These are phyloP conservation scores for Ceratocystis papillata DNA, from an alignment of 2,329 filamentous ascomycete species.

Conservation along the genomic window DNA sequence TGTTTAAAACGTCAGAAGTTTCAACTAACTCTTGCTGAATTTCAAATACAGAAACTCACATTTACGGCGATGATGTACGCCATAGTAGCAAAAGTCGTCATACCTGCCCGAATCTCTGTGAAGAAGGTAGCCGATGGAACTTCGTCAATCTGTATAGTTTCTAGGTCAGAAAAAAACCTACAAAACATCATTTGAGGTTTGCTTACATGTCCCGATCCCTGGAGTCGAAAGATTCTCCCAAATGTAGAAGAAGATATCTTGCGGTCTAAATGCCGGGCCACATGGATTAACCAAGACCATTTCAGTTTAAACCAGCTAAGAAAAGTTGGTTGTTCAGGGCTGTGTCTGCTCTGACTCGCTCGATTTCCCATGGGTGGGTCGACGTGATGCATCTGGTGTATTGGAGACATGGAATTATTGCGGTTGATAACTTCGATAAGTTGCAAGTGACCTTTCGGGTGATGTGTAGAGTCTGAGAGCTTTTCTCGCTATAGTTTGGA, in stretches of 20 bases:
- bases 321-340: slow-evolving; percentile 17
- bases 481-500: background rate
- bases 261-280: slow-evolving; percentile 26
- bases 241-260: slow-evolving; percentile 34
- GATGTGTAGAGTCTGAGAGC: background rate
- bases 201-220: slow-evolving; percentile 54
- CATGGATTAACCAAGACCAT: slow-evolving; percentile 15
- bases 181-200: too few relatives aligned
- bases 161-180: background rate
- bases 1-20: slow-evolving; percentile 25
- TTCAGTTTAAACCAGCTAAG: slow-evolving; percentile 20
- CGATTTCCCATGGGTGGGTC: slow-evolving; percentile 19
- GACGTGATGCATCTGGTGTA: slow-evolving; percentile 23
- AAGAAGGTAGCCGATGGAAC: slow-evolving; percentile 61
- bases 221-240: slow-evolving; percentile 52
- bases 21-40: background rate
- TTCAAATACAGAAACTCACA: slow-evolving; percentile 32
- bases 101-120: slow-evolving; percentile 64
- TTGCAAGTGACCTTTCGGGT: background rate
- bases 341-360: background rate
- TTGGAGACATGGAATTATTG: background rate
- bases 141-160: slow-evolving; percentile 46
- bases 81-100: slow-evolving; percentile 74
- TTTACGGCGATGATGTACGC: slow-evolving; percentile 74
- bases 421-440: background rate